Evolutionary conservation across 768 basidiomycete genomes (phyloP).

Genomic region (Boletus eberwhitei): DNA sequence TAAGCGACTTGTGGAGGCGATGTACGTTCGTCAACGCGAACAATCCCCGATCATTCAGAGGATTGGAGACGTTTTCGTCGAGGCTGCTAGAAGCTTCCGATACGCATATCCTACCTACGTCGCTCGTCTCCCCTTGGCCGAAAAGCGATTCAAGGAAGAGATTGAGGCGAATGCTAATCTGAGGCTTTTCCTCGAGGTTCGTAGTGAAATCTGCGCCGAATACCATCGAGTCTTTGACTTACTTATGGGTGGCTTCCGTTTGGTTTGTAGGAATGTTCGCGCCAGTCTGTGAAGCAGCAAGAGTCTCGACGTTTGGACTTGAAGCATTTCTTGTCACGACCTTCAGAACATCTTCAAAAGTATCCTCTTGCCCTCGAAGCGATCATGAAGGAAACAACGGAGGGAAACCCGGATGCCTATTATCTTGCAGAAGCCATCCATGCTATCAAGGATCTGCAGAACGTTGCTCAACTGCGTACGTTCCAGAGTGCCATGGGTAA

Average conservation of each 20-base stretch:
- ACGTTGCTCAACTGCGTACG: slow-evolving; percentile 76
- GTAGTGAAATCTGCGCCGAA: slow-evolving; percentile 5
- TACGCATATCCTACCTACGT: slow-evolving; percentile 83
- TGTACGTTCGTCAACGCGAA: slow-evolving; percentile 82
- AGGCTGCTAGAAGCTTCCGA: slow-evolving; percentile 84
- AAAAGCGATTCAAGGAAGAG: slow-evolving; percentile 86
- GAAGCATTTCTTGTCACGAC: slow-evolving; percentile 59
- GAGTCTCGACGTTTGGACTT: slow-evolving; percentile 59
- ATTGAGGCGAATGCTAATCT: slow-evolving; percentile 77
- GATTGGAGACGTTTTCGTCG: slow-evolving; percentile 87
- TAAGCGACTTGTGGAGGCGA: slow-evolving; percentile 74
- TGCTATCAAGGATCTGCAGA: slow-evolving; percentile 79
- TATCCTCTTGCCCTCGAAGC: slow-evolving; percentile 83
- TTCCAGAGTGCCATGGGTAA: slow-evolving; percentile 90
- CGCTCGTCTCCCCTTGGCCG: slow-evolving; percentile 80
- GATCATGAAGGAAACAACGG: slow-evolving; percentile 76
- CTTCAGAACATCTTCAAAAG: slow-evolving; percentile 60
- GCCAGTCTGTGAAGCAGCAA: slow-evolving; percentile 51
- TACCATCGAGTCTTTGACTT: neutral
- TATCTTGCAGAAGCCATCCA: slow-evolving; percentile 81
- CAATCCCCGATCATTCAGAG: slow-evolving; percentile 77
- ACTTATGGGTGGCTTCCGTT: neutral
- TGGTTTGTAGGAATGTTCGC: slow-evolving; percentile 20
- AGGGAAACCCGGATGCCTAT: slow-evolving; percentile 78
- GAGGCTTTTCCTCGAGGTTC: slow-evolving; percentile 80